These are phyloP conservation scores for Rickenella mellea DNA, from an alignment of 768 basidiomycete species.

Conservation along the genomic window DNA sequence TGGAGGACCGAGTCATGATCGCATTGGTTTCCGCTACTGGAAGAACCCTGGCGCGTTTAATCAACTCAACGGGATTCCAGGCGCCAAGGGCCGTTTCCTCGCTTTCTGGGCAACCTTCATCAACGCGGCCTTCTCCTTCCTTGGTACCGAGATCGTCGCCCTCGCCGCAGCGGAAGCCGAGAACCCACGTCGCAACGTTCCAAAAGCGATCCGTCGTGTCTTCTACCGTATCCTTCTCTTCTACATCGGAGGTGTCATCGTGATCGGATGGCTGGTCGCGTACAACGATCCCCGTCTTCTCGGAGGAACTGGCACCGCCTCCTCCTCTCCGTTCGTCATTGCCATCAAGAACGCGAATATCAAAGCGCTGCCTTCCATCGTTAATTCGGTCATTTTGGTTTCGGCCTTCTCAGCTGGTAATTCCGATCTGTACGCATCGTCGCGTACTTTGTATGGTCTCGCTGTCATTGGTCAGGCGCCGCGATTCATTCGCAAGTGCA, in stretches of 20 bases:
- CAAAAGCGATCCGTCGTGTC: conserved; percentile 30
- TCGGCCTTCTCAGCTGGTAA: conserved; percentile 34
- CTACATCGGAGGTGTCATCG: conserved; percentile 27
- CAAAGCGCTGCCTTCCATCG: conserved; percentile 42
- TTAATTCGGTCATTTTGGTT: conserved; percentile 30
- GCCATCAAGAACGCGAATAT: conserved; percentile 49
- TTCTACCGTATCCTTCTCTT: conserved; percentile 26
- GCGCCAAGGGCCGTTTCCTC: conserved; percentile 24
- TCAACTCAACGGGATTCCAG: conserved; percentile 24
- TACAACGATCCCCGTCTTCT: conserved; percentile 33
- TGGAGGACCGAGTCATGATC: conserved; percentile 33
- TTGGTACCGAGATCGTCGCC: conserved; percentile 36
- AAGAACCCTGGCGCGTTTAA: conserved; percentile 24
- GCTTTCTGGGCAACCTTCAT: conserved; percentile 23
- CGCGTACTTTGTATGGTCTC: conserved; percentile 26
- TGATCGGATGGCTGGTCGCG: conserved; percentile 41
- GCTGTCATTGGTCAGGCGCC: conserved; percentile 10
- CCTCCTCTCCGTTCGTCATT: conserved; percentile 48
- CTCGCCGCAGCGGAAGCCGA: conserved; percentile 32
- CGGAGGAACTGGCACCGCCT: conserved; percentile 28
- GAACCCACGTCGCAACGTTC: conserved; percentile 31
- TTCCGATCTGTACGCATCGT: conserved; percentile 29
- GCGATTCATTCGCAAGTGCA: conserved; percentile 34
- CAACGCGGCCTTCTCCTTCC: conserved; percentile 25
- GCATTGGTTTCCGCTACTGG: conserved; percentile 41